phyloP scores from a whole-genome alignment of 1,284 basidiomycete genomes.

The Veloboletus limbatus region DNA sequence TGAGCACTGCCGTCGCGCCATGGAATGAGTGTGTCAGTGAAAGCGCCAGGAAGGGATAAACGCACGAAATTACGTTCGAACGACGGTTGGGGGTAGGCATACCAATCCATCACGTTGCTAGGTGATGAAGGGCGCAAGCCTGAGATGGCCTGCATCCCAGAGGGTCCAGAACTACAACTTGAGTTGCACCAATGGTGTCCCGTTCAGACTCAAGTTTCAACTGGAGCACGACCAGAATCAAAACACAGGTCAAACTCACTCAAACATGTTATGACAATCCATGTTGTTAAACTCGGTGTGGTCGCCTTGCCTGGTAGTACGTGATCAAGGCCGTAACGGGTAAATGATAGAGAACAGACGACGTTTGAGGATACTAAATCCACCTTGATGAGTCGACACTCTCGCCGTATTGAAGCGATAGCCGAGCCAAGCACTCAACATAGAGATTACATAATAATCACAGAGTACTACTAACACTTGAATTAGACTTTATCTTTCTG shows the following conservation, averaged over 20 bases:
- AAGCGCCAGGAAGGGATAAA: too few species aligned
- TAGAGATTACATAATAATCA: too few species aligned
- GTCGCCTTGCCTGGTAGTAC: too few species aligned
- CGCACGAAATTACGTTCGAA: constrained; percentile 23
- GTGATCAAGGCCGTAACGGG: neutral
- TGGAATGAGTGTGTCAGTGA: constrained; percentile 1
- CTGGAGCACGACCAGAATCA: neutral
- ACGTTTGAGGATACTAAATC: too few species aligned
- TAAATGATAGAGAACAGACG: too few species aligned
- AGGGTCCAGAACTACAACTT: neutral
- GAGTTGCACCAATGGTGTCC: neutral
- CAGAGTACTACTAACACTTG: too few species aligned
- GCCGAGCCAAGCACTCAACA: too few species aligned
- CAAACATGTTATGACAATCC: neutral
- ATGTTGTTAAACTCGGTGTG: too few species aligned
- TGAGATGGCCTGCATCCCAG: neutral
- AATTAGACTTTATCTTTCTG: too few species aligned
- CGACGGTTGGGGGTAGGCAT: neutral
- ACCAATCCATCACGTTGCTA: constrained; percentile 11
- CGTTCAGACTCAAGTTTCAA: constrained; percentile 3
- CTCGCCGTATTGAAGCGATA: too few species aligned
- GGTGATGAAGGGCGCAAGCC: constrained; percentile 6
- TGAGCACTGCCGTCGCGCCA: constrained; percentile 46
- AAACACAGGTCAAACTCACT: neutral
- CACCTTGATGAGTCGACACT: too few species aligned